phyloP scores from a whole-genome alignment of 2,329 filamentous ascomycete species.

The Bipolaris sorokiniana region DNA sequence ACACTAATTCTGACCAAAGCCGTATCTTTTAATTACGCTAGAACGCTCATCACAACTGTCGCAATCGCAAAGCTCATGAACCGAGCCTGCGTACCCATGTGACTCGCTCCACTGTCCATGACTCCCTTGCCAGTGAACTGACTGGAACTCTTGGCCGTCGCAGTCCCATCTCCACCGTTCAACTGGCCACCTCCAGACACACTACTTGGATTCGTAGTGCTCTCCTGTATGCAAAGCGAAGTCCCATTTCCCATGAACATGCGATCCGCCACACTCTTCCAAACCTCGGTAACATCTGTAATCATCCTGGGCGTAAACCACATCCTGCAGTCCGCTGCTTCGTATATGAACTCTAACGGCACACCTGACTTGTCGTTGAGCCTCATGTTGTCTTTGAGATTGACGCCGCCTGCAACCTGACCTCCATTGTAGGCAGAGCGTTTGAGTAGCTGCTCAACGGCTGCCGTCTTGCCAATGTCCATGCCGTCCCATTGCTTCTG shows the following conservation, averaged over 20 bases:
- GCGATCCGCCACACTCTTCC: slow-evolving; percentile 47
- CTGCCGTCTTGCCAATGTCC: slow-evolving; percentile 41
- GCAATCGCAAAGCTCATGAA: not conserved
- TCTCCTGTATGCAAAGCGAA: slow-evolving; percentile 36
- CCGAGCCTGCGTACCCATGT: not conserved
- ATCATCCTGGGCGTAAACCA: slow-evolving; percentile 50
- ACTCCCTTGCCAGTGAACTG: slow-evolving; percentile 4
- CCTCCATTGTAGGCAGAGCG: slow-evolving; percentile 36
- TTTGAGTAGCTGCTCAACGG: slow-evolving; percentile 42
- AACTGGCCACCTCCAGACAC: slow-evolving; percentile 42
- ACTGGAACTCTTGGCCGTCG: slow-evolving; percentile 12
- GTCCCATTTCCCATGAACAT: slow-evolving; percentile 41
- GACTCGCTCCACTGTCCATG: not conserved
- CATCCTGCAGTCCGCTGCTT: slow-evolving; percentile 51
- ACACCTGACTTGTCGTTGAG: slow-evolving; percentile 46
- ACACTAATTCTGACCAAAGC: not conserved
- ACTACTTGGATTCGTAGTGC: slow-evolving; percentile 38
- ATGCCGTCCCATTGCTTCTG: slow-evolving; percentile 37
- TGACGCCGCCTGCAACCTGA: slow-evolving; percentile 40
- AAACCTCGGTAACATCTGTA: slow-evolving; percentile 44
- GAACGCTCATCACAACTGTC: not conserved
- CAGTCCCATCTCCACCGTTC: slow-evolving; percentile 32
- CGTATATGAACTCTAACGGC: slow-evolving; percentile 51
- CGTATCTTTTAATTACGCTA: not conserved
- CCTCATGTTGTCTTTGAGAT: slow-evolving; percentile 48